These are phyloP conservation scores for Grigorovia transvaalensis DNA, from an alignment of 805 yeast species.

Conservation along the genomic window DNA sequence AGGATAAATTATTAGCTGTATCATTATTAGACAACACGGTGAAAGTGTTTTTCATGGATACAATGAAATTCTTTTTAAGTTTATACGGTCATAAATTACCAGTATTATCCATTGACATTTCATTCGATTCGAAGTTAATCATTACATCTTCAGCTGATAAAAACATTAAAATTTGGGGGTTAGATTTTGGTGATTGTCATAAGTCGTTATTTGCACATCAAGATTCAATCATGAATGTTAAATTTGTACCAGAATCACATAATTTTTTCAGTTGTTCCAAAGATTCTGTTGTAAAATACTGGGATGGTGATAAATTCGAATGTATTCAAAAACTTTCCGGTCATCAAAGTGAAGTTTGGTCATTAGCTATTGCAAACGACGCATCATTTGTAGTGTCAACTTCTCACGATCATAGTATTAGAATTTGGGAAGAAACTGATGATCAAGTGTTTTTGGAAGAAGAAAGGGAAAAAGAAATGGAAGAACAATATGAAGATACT, in stretches of 20 bases:
- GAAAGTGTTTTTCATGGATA: constrained; percentile 80
- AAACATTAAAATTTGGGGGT: constrained; percentile 95
- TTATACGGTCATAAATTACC: constrained; percentile 95
- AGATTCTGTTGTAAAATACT: constrained; percentile 81
- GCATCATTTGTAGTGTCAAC: constrained; percentile 70
- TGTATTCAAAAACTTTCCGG: constrained; percentile 79
- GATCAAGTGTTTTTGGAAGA: constrained; percentile 96
- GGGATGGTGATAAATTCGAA: constrained; percentile 98
- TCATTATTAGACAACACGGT: constrained; percentile 90
- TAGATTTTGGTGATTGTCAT: constrained; percentile 98
- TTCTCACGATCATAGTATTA: constrained; percentile 86
- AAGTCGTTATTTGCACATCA: constrained; percentile 94
- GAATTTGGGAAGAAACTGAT: constrained; percentile 89
- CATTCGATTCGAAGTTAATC: constrained; percentile 76
- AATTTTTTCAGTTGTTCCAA: constrained; percentile 84
- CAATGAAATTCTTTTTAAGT: constrained; percentile 78
- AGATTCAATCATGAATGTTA: constrained; percentile 85
- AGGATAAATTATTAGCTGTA: constrained; percentile 64
- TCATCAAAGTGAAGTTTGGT: constrained; percentile 93
- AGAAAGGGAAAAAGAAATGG: constrained; percentile 92
- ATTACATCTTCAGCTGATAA: constrained; percentile 95
- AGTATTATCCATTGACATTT: constrained; percentile 83
- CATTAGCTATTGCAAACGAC: constrained; percentile 61
- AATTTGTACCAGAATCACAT: constrained; percentile 75
- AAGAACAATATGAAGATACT: constrained; percentile 79